A percentile compares a stretch with the other conserved stretches of the same genome.
Evolutionary conservation across 352 stramenopile genomes (phyloP).

Genomic region (Pythium brassicae): DNA sequence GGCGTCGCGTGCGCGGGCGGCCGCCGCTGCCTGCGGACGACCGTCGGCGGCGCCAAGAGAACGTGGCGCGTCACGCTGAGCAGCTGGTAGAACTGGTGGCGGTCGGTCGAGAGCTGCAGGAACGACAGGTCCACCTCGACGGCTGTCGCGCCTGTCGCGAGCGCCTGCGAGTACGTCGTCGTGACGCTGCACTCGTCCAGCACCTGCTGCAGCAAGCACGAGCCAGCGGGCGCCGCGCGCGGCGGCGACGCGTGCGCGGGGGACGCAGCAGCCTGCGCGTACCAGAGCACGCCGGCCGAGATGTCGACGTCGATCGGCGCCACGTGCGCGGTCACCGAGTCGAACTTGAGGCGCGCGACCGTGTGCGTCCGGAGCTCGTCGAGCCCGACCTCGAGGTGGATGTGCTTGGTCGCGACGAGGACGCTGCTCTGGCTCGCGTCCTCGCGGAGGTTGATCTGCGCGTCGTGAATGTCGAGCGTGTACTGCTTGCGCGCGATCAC

Average conservation of each 20-base stretch:
- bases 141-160: conserved; percentile 32
- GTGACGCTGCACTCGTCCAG: conserved; percentile 76
- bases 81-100: conserved; percentile 81
- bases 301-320: conserved; percentile 77
- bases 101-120: conserved; percentile 65
- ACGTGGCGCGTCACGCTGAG: conserved; percentile 75
- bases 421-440: conserved; percentile 62
- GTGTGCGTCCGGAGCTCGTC: conserved; percentile 39
- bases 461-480: conserved; percentile 71
- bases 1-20: neutral
- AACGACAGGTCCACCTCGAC: conserved; percentile 69
- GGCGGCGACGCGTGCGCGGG: conserved; percentile 3
- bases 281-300: conserved; percentile 66
- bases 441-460: conserved; percentile 76
- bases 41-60: conserved; percentile 55
- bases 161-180: conserved; percentile 47
- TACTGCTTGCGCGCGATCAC: conserved; percentile 63
- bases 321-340: conserved; percentile 65
- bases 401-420: conserved; percentile 67
- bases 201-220: conserved; percentile 61
- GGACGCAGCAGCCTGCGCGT: conserved; percentile 27
- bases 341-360: conserved; percentile 58
- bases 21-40: conserved; percentile 19
- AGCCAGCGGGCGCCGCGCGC: conserved; percentile 13
- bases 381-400: conserved; percentile 66